Base-by-base conservation (phyloP, 2,329 filamentous ascomycete species). In the Penicillium sclerotigenum region DNA sequence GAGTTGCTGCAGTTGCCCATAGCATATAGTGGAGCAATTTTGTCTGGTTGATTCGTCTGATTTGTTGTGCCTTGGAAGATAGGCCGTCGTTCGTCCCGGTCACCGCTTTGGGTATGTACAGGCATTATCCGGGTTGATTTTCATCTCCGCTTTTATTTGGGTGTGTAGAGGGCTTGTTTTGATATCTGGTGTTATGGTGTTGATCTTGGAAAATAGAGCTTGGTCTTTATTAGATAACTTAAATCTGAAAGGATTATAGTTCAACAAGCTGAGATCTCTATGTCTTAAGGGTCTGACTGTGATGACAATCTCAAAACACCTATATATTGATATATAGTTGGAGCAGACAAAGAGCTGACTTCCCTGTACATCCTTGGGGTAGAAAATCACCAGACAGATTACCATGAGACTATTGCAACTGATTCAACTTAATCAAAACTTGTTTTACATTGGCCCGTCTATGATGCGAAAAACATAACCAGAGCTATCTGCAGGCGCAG, bases 371-470 rank as follows among this genome's bases (percentile, higher is more conserved):
- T 29, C 18, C 43, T n/a, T 29, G 5, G 6, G 7, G 7, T 20
- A 16, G 18, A 16, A 14, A 11, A 45, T 6, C 20, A 31, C 1
- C 0, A 34, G 31, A 43, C 26, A 52, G 33, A 31, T 10, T 24
- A 46, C 43, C 33, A 34, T 13, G 5, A 24, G 24, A 24, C 6
- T 16, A 13, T 42, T 36, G 50, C 37, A 50, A 26, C 20, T 11
- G 47, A 5, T 14, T 37, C 29, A 28, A 48, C 34, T 26, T 33
- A 58, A 42, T 49, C 36, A 57, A 61, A 67, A 61, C 54, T 42
- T 71, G 67, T 71, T 72, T 72, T 72, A 72, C 71, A 73, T 72
- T 72, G 65, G 64, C 68, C 67, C 68, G 65, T 73, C 70, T 73
- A 73, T 72, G 65, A 71, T 71, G 69, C 65, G 58, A 69, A 67